Evolutionary conservation across 306 rosid genomes (phyloP).

Genomic region (Alnus glutinosa): DNA sequence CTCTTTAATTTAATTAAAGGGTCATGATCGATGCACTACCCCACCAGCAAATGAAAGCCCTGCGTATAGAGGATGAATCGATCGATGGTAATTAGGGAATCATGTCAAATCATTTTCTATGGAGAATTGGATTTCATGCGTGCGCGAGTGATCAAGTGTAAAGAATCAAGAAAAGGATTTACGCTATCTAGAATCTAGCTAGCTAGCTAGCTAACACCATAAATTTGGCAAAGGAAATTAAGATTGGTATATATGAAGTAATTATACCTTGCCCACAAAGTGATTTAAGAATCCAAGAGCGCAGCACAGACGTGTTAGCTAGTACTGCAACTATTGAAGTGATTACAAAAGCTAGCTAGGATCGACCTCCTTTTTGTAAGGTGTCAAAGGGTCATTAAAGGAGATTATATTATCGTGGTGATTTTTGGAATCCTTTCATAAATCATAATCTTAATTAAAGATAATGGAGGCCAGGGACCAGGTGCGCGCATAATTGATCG

Average conservation of each 20-base stretch:
- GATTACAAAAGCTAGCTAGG: not conserved
- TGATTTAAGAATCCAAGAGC: not conserved
- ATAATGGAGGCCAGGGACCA: no score
- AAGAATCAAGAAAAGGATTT: not conserved
- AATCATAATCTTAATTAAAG: not conserved
- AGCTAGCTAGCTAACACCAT: not conserved
- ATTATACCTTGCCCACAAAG: conserved; percentile 6
- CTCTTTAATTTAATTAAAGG: not conserved
- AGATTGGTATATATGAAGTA: not conserved
- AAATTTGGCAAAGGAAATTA: not conserved
- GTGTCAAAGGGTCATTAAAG: not conserved
- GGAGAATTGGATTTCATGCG: no score
- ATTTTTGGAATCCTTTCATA: not conserved
- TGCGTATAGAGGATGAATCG: no score
- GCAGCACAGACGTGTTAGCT: not conserved
- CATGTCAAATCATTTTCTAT: no score
- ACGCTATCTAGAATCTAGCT: not conserved
- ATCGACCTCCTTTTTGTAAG: not conserved
- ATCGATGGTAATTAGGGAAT: no score
- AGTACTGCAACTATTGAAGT: not conserved
- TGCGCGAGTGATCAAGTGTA: no score
- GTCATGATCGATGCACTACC: no score
- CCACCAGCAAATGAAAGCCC: no score
- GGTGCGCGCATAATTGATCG: no score
- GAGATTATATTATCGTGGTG: not conserved